Evolutionary conservation across 2,329 filamentous ascomycete species (phyloP), one percentile per base, ranked within the genome.

Genomic region (Thielaviopsis cerberus): DNA sequence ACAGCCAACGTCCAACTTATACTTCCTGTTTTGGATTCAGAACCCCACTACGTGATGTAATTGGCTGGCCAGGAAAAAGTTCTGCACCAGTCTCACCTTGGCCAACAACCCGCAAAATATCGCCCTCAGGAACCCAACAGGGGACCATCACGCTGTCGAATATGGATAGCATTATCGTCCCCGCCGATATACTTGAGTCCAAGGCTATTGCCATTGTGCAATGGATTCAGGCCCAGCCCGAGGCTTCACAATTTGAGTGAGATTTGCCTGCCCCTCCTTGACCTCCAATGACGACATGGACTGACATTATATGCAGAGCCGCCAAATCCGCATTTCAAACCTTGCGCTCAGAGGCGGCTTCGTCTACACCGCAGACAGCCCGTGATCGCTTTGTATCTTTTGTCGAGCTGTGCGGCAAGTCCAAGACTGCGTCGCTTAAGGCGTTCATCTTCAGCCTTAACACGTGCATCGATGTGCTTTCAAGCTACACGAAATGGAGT

Each of bases 401-500:
- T 62, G 73, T 83, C 60, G 79, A 82, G 64, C 75, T 79, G 61
- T 77, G 77, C 56, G 74, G 73, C 62, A 78, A 74, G 62, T 79
- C 80, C 2, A 62, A 65, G 15, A 72, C 73, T 10, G 61, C 68
- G 25, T 59, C 63, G 3, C 64, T 82, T 30, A 69, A 66, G 53
- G 62, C 64, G 10, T 79, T 79, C 72, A 76, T 76, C 1, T 81
- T 79, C 61, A 74, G 74, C 11, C 67, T 72, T 61, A 65, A 69
- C 27, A 74, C 76, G 3, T 73, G 71, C 22, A 63, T 74, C 55
- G 69, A 70, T 56, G 68, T 84, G 24, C 82, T 83, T 68, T 70
- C 76, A 57, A 83, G 81, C 64, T 85, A 80, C 65, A 71, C 83
- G 55, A 80, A 83, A 64, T 83, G 80, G 79, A 82, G 81, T 63